Conservation (phyloP, 2,329 filamentous ascomycete species). For the Scedosporium dehoogii region DNA sequence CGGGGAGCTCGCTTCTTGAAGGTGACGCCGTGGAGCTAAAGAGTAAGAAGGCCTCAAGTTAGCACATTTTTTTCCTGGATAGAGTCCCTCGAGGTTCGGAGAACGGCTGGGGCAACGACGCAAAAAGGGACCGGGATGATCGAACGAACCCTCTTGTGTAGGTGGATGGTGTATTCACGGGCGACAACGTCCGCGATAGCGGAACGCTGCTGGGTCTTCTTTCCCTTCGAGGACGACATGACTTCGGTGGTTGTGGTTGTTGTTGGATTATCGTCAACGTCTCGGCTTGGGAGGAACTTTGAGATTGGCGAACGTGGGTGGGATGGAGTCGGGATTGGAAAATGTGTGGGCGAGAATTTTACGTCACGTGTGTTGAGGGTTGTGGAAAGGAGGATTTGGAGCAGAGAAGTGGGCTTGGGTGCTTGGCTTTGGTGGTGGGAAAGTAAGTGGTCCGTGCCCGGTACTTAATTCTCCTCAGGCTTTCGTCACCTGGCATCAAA, state of each 20-base stretch:
- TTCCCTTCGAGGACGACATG: conserved; percentile 30
- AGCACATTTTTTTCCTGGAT: conserved; percentile 16
- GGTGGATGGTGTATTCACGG: conserved; percentile 99
- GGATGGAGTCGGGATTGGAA: conserved; percentile 7
- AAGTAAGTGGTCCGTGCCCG: background rate
- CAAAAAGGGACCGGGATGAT: background rate
- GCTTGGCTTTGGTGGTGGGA: background rate
- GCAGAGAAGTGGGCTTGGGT: background rate
- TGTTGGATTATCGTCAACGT: conserved; percentile 6
- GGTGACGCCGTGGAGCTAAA: conserved; percentile 82
- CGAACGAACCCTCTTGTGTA: conserved; percentile 73
- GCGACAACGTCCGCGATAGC: conserved; percentile 98
- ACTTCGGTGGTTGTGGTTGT: conserved; percentile 14
- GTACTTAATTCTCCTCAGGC: background rate
- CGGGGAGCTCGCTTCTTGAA: conserved; percentile 99
- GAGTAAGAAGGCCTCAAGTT: conserved; percentile 20
- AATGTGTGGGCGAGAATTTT: conserved; percentile 9
- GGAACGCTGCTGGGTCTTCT: conserved; percentile 65
- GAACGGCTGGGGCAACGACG: background rate
- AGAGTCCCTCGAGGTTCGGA: background rate
- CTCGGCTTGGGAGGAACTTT: background rate
- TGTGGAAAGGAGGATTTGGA: background rate
- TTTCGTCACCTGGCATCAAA: no score
- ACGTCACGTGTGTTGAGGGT: conserved; percentile 8
- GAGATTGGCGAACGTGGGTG: conserved; percentile 7